Percentiles rank a stretch among this genome's conserved stretches.
Evolutionary conservation across 306 rosid species (phyloP).

Genomic region (Cucumis hystrix): DNA sequence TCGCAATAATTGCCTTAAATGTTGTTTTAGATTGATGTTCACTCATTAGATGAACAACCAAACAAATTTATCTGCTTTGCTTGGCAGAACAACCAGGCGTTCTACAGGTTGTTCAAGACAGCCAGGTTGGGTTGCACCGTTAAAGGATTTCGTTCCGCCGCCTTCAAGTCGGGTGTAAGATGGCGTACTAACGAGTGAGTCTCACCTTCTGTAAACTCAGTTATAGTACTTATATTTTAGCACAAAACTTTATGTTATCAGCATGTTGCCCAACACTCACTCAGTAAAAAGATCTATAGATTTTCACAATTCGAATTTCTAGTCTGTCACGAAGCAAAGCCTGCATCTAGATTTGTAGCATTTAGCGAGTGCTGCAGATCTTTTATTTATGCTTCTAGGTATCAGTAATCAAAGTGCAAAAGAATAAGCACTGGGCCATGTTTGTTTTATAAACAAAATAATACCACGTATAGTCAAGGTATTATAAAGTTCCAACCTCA

Average conservation of each 20-base stretch:
- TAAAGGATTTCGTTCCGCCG: background rate
- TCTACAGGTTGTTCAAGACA: conserved; percentile 77
- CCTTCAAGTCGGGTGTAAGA: background rate
- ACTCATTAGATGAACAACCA: background rate
- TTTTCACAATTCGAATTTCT: background rate
- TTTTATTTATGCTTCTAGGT: background rate
- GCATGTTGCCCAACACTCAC: background rate
- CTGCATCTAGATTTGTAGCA: background rate
- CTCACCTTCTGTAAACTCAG: background rate
- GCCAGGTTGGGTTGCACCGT: conserved; percentile 34
- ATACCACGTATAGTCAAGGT: no score
- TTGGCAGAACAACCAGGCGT: conserved; percentile 86
- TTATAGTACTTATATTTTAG: background rate
- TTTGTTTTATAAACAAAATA: no score
- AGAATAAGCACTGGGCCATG: background rate
- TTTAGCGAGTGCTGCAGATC: background rate
- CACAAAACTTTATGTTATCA: background rate
- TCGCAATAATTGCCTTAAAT: background rate
- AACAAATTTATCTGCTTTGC: background rate
- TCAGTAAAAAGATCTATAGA: background rate
- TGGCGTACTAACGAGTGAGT: background rate
- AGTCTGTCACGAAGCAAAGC: background rate
- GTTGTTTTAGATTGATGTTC: background rate
- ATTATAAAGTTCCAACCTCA: no score
- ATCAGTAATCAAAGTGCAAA: background rate